Evolutionary conservation across 352 stramenopile genomes (phyloP), one percentile per base, ranked within the genome.

Genomic region (Aphanomyces cochlioides): DNA sequence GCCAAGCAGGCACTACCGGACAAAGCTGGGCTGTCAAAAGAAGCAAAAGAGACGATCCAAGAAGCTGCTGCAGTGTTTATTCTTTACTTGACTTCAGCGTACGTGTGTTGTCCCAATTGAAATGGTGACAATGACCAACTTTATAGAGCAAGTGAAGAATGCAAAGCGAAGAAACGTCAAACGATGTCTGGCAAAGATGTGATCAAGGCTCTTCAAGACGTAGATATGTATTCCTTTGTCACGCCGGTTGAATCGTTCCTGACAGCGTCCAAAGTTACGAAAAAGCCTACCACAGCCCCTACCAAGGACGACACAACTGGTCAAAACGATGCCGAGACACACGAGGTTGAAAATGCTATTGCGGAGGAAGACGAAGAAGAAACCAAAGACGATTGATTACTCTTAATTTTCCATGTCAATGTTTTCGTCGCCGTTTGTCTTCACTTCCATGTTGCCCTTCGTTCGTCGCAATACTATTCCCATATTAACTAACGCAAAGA

Each of bases 221-320:
- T 80, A n/a, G 84, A 94, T 59, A 90, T 94, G 65, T 82, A 89
- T 59, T 81, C 89, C 58, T 92, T 94, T 58, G 75, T 90, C 28
- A 77, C 74, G 38, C 81, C 87, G 0, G 79, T 92, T 39, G 87
- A 92, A 64, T 72, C 79, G 3, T 94, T 82, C 73, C 47, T 94
- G n/a, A 66, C 79, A 77, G 48, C 34, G 6, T 10, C 38, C 53
- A 72, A 72, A 50, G 4, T 37, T n/a, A 39, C 36, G 5, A 38
- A 53, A 21, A 72, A 72, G 40, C 53, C 63, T 43, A 50, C 66
- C n/a, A 37, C 36, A 28, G 54, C 28, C 19, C 17, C n/a, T 40
- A 37, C 54, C 7, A 39, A 37, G 28, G 54, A 17, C 1, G 37
- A 43, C 19, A 15, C 3, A 6, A 61, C 12, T 13, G 28, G 6